phyloP scores from a whole-genome alignment of 768 basidiomycete species.

The Collybia nuda region DNA sequence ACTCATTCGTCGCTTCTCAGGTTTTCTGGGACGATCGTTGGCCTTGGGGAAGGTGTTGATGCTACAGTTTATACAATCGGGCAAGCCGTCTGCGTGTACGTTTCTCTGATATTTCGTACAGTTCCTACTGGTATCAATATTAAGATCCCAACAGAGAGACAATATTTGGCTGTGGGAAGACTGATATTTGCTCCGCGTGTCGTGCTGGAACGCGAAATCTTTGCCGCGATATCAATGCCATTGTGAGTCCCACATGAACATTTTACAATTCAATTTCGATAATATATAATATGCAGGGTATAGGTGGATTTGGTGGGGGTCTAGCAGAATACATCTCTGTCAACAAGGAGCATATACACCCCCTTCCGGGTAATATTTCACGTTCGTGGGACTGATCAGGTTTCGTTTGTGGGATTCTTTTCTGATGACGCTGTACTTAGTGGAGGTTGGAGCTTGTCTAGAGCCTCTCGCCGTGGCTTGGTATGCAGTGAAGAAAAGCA shows the following conservation, averaged over 20 bases:
- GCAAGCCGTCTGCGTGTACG: constrained; percentile 13
- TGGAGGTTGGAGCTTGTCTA: constrained; percentile 42
- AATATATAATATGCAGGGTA: constrained; percentile 21
- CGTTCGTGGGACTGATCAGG: constrained; percentile 20
- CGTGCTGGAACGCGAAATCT: constrained; percentile 24
- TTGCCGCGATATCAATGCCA: constrained; percentile 29
- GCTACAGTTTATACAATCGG: constrained; percentile 26
- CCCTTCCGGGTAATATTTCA: constrained; percentile 31
- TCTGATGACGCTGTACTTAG: constrained; percentile 16
- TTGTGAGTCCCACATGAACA: constrained; percentile 21
- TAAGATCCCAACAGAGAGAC: constrained; percentile 29
- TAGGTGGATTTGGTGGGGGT: constrained; percentile 38
- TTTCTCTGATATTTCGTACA: background rate
- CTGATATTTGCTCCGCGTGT: constrained; percentile 28
- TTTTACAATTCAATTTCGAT: background rate
- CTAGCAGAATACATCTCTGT: constrained; percentile 38
- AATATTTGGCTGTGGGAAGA: constrained; percentile 32
- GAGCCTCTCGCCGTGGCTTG: constrained; percentile 45
- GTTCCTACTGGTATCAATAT: background rate
- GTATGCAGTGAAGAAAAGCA: constrained; percentile 38
- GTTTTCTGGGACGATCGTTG: constrained; percentile 29
- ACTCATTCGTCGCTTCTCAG: constrained; percentile 8
- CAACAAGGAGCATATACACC: constrained; percentile 30
- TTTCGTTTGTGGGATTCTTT: no score
- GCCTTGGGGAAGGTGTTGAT: constrained; percentile 28